Percentiles rank a stretch among this genome's conserved stretches.
These are phyloP conservation scores for Vigna radiata DNA, from an alignment of 306 rosid species.

Conservation along the genomic window DNA sequence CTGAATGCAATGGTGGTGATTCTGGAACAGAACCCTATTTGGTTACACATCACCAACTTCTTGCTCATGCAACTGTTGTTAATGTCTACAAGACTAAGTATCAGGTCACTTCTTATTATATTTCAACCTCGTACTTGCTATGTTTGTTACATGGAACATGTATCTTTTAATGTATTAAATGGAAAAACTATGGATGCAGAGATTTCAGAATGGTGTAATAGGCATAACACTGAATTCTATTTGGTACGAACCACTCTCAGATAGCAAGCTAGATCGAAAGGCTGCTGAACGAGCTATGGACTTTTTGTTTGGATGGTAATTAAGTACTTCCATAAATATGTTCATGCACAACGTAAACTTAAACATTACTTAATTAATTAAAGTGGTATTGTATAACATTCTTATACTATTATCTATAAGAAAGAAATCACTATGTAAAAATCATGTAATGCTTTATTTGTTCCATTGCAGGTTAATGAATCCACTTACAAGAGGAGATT, in stretches of 20 bases:
- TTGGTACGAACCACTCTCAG: conserved; percentile 56
- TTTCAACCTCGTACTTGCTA: background rate
- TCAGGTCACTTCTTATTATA: conserved; percentile 36
- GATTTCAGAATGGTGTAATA: conserved; percentile 58
- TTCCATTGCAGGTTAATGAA: conserved; percentile 55
- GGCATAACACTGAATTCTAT: conserved; percentile 51
- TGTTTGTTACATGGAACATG: background rate
- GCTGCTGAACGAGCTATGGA: conserved; percentile 57
- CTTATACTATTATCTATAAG: no score
- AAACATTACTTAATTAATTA: no score
- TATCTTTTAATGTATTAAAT: background rate
- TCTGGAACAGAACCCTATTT: conserved; percentile 40
- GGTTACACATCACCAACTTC: conserved; percentile 33
- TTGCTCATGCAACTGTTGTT: conserved; percentile 33
- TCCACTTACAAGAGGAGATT: conserved; percentile 64
- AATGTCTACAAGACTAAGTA: conserved; percentile 51
- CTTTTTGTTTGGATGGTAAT: conserved; percentile 51
- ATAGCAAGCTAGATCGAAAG: conserved; percentile 24
- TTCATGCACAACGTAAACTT: no score
- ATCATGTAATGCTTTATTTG: background rate
- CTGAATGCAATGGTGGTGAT: conserved; percentile 41
- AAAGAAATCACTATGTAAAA: no score
- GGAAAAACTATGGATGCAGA: conserved; percentile 23
- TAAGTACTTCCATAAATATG: no score
- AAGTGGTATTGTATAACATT: no score